Evolutionary conservation across 306 rosid species (phyloP).

Genomic region (Myrica gale): DNA sequence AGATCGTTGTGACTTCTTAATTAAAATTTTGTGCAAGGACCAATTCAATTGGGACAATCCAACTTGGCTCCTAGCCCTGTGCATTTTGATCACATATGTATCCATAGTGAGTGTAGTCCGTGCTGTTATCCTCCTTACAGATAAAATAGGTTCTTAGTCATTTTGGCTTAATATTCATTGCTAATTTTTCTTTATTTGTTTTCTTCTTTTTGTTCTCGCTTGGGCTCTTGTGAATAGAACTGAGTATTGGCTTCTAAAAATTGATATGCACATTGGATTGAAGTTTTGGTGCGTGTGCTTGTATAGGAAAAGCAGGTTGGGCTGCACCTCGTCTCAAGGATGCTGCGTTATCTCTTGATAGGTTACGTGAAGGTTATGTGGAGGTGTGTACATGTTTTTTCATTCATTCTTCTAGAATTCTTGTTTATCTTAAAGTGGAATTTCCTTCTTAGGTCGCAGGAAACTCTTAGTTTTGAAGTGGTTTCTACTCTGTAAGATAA

Average conservation of each 20-base stretch:
- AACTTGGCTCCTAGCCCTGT: not conserved
- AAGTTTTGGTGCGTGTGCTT: constrained; percentile 28
- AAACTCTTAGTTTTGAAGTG: not conserved
- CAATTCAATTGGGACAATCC: not conserved
- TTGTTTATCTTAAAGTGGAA: not conserved
- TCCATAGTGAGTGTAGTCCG: constrained; percentile 1
- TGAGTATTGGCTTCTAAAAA: constrained; percentile 18
- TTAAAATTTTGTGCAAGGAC: not conserved
- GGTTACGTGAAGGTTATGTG: constrained; percentile 76
- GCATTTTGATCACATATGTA: constrained; percentile 1
- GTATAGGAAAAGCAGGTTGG: constrained; percentile 77
- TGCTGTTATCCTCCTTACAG: not conserved
- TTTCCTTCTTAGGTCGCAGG: not conserved
- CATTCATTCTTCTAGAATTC: not conserved
- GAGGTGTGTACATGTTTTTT: constrained; percentile 57
- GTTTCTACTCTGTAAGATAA: constrained; percentile 5
- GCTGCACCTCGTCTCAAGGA: constrained; percentile 96
- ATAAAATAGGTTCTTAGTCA: constrained; percentile 3
- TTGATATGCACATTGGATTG: constrained; percentile 8
- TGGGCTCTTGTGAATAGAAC: not conserved
- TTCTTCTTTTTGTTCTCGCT: constrained; percentile 7
- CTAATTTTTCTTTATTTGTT: not conserved
- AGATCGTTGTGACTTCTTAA: not conserved
- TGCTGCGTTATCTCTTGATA: constrained; percentile 76
- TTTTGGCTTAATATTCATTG: not conserved